Base-by-base conservation (phyloP, 2,329 filamentous ascomycete species). In the Pyrenophora teres region DNA sequence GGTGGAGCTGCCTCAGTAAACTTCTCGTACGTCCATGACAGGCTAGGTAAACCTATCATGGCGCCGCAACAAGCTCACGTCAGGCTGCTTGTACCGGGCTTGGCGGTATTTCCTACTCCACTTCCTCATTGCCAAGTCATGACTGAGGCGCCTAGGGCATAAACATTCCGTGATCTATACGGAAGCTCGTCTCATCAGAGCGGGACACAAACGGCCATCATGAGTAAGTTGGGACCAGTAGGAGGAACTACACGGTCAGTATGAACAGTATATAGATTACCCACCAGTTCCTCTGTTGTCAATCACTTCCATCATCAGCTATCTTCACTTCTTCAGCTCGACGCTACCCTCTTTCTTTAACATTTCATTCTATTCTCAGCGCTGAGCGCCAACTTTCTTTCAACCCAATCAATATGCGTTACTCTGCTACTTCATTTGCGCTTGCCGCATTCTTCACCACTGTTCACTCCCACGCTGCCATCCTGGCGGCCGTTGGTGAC, bases 401-500 rank as follows among this genome's bases (percentile, higher is more conserved):
- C 44, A 41, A 52, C 46, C 37, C 39, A 40, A 51, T 53, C 51
- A 62, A 23, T 54, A 69, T 70, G 63, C 60, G 63, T 57, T 66
- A 53, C 57, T 52, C 56, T 15, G 51, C 59, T 45, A 63, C 64
- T 41, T 35, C 61, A 25, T 45, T 72, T 40, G 68, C 69, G 56
- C 60, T 73, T 32, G 63, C 63, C 57, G 68, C 70, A 38, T 42
- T 69, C 36, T 40, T 64, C 25, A 59, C 67, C 39, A 63, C 60
- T 25, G 68, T 67, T 6, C 60, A 67, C 39, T 65, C 67, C 15
- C 70, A 73, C 49, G 68, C 68, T 12, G 68, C 61, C 42, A 65
- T 73, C 41, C 54, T 70, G 16, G 50, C 57, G 0, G 70, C 67
- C 9, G 60, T 67, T 16, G 70, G 70, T 18, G 62, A 70, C 37